A percentile compares a stretch with the other conserved stretches of the same genome.
phyloP scores from a whole-genome alignment of 2,329 filamentous ascomycete genomes.

The Coleophoma crateriformis region DNA sequence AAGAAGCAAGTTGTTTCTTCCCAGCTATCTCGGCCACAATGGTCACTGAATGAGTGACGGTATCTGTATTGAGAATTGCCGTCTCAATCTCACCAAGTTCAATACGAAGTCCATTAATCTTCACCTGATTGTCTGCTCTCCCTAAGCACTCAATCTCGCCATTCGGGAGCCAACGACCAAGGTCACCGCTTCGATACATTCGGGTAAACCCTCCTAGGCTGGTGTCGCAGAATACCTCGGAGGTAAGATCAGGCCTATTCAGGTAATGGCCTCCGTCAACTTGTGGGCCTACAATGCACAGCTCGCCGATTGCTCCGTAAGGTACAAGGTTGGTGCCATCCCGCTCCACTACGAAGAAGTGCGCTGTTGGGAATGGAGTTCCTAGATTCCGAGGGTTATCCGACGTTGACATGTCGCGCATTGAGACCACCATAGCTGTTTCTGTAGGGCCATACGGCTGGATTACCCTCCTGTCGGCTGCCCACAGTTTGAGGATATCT shows the following conservation, averaged over 20 bases:
- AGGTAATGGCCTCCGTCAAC: constrained; percentile 6
- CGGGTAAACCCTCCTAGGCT: constrained; percentile 2
- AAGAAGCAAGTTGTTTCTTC: constrained; percentile 1
- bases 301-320: constrained; percentile 7
- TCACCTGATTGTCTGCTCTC: constrained; percentile 42
- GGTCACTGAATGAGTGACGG: not conserved
- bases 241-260: constrained; percentile 6
- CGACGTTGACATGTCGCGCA: not conserved
- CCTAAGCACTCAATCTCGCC: constrained; percentile 31
- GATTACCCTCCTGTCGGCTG: not conserved
- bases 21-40: not conserved
- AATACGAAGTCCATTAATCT: constrained; percentile 42
- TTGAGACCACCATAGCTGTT: constrained; percentile 2
- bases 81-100: constrained; percentile 39
- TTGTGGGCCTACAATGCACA: constrained; percentile 4
- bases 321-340: not conserved
- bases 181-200: constrained; percentile 30
- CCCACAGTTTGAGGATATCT: constrained; percentile 3
- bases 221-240: constrained; percentile 6
- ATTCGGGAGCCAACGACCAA: constrained; percentile 24
- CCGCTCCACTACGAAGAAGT: not conserved
- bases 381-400: not conserved
- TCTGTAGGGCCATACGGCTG: constrained; percentile 4
- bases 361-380: not conserved
- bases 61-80: not conserved